Base-by-base conservation (phyloP, 345 rosid genomes). In the Arabis alpina region DNA sequence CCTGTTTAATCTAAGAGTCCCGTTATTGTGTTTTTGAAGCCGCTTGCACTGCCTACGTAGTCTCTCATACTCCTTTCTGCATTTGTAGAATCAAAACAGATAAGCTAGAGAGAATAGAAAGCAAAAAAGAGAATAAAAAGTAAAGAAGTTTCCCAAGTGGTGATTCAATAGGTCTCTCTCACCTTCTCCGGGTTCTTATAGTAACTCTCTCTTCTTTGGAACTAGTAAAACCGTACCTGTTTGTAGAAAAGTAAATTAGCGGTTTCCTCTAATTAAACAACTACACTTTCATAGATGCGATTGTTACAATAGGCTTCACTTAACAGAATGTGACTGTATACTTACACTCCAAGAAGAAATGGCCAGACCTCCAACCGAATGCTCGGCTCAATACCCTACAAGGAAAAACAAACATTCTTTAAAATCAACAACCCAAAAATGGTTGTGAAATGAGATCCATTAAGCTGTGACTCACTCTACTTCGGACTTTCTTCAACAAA, bases 281-380 rank as follows among this genome's bases (percentile, higher is more conserved):
- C 42, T 10, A 30, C 3, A 42, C 23, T 43, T 40, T 16, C 58
- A 39, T 32, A n/a, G 25, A 42, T 8, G 4, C 14, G 2, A 48
- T 36, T 24, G 47, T 55, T 34, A 19, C 39, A 16, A 55, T 45
- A 55, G 4, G 27, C 12, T 68, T 32, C 48, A 47, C 1, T 11
- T 30, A 53, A 23, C 11, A 50, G 73, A 69, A 56, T 39, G 9
- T 58, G 68, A 47, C 48, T 19, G 25, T 27, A 49, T 36, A 71
- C 99, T 89, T 85, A 94, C 99, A 95, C 88, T 75, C 98, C 98
- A 57, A 95, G 98, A 48, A 95, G 98, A 78, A 92, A 95, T 0
- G 98, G 98, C 99, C 99, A 95, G 48, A 95, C 98, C 74, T 92
- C 97, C 15, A 85, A 64, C 66, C 98, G 83, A 74, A 95, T 87